Evolutionary conservation across 306 rosid genomes (phyloP), one percentile per base, ranked within the genome.

Genomic region (Ochetophila trinervis): DNA sequence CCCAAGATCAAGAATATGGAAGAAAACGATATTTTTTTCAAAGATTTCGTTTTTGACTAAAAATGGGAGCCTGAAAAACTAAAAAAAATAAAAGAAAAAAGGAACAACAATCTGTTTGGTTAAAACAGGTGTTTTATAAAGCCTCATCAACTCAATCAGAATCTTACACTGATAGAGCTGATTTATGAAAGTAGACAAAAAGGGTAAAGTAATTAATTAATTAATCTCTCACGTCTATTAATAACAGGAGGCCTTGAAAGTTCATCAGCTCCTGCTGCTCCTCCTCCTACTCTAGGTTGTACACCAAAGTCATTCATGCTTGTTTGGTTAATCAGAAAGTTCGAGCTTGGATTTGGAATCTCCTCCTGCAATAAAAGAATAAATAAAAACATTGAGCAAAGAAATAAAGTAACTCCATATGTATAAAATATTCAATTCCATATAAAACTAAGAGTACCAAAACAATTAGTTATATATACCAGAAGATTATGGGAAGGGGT

Each of bases 201-300:
- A 7, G 8, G 45, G 2, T 36, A 34, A 6, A 27, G 7, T 5
- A 19, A 21, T 16, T 15, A 48, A 57, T 35, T 51, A 35, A 50
- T 62, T n/a, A n/a, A n/a, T n/a, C n/a, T n/a, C 96, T 72, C 67
- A 89, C 98, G 98, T 87, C 95, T 85, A 68, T 89, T 92, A 21
- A 85, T 77, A 70, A 77, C 80, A 0, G 95, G 96, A 40, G 96
- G 89, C 67, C 93, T 68, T 6, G 96, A 89, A 66, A 89, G 83
- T 58, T 92, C 92, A 70, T 85, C 83, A 57, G 58, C 34, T 5
- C 68, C 60, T 24, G 58, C 34, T 5, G 65, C 60, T 24, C 74
- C 84, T 66, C 62, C 70, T 68, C 74, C 84, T 66, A 59, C 70
- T 68, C 92, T 84, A 47, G 90, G 70, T 62, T 89, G 85, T 71